Percentiles rank a stretch among this genome's conserved stretches.
These are phyloP conservation scores for Fraxinus paxiana DNA, from an alignment of 305 asterid species.

Conservation along the genomic window DNA sequence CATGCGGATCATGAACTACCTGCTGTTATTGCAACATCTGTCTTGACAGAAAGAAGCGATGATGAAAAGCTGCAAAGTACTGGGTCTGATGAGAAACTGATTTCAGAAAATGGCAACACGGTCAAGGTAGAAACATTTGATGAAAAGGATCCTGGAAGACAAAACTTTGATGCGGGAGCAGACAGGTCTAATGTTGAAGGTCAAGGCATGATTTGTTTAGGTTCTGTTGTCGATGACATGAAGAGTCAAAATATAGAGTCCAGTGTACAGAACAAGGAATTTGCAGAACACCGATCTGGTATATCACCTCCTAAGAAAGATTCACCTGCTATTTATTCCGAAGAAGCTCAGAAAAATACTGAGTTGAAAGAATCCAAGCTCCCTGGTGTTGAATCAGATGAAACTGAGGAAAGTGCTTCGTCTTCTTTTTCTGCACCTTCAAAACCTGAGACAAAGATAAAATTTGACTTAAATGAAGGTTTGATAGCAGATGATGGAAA, in stretches of 20 bases:
- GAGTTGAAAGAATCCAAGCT: slow-evolving; percentile 26
- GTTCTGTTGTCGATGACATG: slow-evolving; percentile 7
- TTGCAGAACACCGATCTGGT: slow-evolving; percentile 9
- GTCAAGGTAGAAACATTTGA: slow-evolving; percentile 16
- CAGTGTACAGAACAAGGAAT: slow-evolving; percentile 30
- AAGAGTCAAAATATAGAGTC: slow-evolving; percentile 18
- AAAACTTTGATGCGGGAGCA: slow-evolving; percentile 7
- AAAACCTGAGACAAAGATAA: slow-evolving; percentile 31
- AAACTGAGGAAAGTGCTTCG: slow-evolving; percentile 18
- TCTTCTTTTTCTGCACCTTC: slow-evolving; percentile 24
- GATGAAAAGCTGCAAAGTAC: slow-evolving; percentile 21
- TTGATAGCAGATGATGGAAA: slow-evolving; percentile 41
- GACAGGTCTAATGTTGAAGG: slow-evolving; percentile 11
- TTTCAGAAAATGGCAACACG: slow-evolving; percentile 14
- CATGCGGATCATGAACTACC: slow-evolving; percentile 21
- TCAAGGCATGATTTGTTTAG: background rate
- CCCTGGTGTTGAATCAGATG: slow-evolving; percentile 27
- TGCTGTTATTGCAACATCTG: slow-evolving; percentile 1
- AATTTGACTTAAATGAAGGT: slow-evolving; percentile 55
- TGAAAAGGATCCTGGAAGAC: slow-evolving; percentile 18
- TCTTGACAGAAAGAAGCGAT: slow-evolving; percentile 13
- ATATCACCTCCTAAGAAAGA: slow-evolving; percentile 21
- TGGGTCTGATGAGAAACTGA: slow-evolving; percentile 19
- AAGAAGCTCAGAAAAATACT: slow-evolving; percentile 23
- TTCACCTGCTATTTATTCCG: slow-evolving; percentile 21